Conservation (phyloP, 2,329 filamentous ascomycete genomes). For the Fusarium avenaceum region DNA sequence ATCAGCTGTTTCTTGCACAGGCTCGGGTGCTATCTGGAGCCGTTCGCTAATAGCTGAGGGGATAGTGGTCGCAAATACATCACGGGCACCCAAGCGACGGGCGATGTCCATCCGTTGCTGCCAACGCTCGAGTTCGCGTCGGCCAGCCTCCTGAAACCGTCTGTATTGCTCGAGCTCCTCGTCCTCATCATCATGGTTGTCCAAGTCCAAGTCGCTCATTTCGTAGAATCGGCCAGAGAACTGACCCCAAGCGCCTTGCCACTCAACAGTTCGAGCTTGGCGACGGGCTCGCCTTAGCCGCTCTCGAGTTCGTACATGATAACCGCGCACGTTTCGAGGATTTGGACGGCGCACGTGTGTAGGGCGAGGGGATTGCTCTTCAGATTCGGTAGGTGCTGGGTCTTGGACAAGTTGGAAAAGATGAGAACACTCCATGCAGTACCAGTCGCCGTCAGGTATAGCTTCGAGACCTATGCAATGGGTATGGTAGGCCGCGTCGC, state of each 20-base stretch:
- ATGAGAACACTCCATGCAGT: slow-evolving; percentile 85
- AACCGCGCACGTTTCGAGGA: slow-evolving; percentile 53
- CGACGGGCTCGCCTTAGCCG: slow-evolving; percentile 67
- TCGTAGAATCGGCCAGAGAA: slow-evolving; percentile 74
- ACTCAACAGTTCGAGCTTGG: slow-evolving; percentile 81
- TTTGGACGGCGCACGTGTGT: slow-evolving; percentile 51
- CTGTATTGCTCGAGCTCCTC: slow-evolving; percentile 76
- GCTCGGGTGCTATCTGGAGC: slow-evolving; percentile 69
- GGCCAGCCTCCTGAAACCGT: slow-evolving; percentile 67
- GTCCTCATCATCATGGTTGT: slow-evolving; percentile 68
- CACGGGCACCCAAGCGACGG: slow-evolving; percentile 79
- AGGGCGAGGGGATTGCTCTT: slow-evolving; percentile 52
- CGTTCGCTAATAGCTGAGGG: slow-evolving; percentile 71
- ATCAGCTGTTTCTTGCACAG: slow-evolving; percentile 77
- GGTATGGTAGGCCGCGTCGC: slow-evolving; percentile 90
- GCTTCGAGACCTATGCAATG: slow-evolving; percentile 88
- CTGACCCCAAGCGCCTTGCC: slow-evolving; percentile 87
- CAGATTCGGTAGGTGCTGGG: slow-evolving; percentile 52
- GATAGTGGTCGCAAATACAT: slow-evolving; percentile 76
- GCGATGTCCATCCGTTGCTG: slow-evolving; percentile 87
- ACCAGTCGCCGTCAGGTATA: slow-evolving; percentile 86
- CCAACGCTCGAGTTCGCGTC: slow-evolving; percentile 78
- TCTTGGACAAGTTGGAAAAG: slow-evolving; percentile 57
- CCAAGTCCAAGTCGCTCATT: slow-evolving; percentile 59
- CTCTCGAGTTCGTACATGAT: slow-evolving; percentile 67